These are phyloP conservation scores for Cylindrotheca closterium DNA, from an alignment of 108 stramenopile genomes.

Conservation along the genomic window DNA sequence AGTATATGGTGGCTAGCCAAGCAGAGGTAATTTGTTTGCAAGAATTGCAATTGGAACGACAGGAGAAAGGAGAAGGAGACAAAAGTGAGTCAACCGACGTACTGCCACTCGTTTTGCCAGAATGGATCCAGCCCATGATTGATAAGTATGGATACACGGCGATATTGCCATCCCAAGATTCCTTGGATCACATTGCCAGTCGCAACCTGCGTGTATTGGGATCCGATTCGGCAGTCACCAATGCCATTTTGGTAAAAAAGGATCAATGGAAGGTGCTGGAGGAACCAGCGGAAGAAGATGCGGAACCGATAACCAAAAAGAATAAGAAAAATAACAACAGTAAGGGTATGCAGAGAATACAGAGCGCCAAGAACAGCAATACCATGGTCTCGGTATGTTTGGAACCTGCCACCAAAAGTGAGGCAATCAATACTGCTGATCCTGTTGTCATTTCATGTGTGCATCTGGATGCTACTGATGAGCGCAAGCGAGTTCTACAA, in stretches of 20 bases:
- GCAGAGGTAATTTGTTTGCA: constrained; percentile 59
- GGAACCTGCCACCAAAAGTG: neutral
- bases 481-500: constrained; percentile 42
- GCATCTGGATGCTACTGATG: constrained; percentile 48
- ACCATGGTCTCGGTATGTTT: neutral
- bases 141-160: constrained; percentile 7
- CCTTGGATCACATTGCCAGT: constrained; percentile 44
- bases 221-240: constrained; percentile 44
- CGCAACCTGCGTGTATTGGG: constrained; percentile 44
- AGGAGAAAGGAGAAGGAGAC: no score
- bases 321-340: neutral
- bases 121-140: neutral
- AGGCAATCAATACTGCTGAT: constrained; percentile 3
- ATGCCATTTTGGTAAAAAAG: constrained; percentile 36
- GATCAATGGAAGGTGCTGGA: no score
- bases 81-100: no score
- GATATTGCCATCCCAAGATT: constrained; percentile 35
- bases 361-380: neutral
- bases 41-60: constrained; percentile 48
- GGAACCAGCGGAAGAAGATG: no score
- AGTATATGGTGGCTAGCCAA: constrained; percentile 15
- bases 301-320: no score
- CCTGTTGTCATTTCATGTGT: constrained; percentile 47
- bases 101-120: neutral
- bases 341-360: neutral